Percentiles rank a stretch among this genome's conserved stretches.
phyloP scores from a whole-genome alignment of 805 yeast species.

The Metschnikowia reukaufii region DNA sequence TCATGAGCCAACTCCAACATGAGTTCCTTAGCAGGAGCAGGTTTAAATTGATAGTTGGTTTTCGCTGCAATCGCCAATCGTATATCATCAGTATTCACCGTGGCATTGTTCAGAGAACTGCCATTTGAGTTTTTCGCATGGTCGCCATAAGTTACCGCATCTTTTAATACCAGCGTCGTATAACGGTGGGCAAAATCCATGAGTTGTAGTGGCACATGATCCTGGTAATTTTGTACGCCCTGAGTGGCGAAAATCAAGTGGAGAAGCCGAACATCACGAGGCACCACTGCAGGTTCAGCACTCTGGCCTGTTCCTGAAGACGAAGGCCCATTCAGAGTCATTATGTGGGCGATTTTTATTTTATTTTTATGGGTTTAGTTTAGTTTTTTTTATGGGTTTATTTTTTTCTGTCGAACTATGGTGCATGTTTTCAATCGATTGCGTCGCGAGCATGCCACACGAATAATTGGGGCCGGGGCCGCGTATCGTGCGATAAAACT shows the following conservation, averaged over 20 bases:
- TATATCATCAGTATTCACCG: conserved; percentile 82
- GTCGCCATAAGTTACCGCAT: conserved; percentile 86
- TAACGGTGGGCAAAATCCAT: conserved; percentile 96
- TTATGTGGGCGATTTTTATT: neutral
- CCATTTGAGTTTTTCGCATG: conserved; percentile 54
- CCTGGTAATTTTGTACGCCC: conserved; percentile 88
- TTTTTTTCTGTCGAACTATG: neutral
- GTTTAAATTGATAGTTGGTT: conserved; percentile 94
- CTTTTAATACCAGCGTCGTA: conserved; percentile 82
- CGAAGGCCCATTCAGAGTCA: conserved; percentile 14
- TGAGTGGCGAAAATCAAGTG: conserved; percentile 92
- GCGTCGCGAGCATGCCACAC: too few species aligned
- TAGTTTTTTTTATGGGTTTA: neutral
- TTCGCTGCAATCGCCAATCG: conserved; percentile 91
- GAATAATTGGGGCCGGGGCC: neutral
- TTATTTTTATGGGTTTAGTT: neutral
- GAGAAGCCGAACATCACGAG: conserved; percentile 87
- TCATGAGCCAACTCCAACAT: conserved; percentile 89
- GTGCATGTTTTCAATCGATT: neutral
- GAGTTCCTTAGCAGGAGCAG: conserved; percentile 89
- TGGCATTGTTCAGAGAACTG: conserved; percentile 29
- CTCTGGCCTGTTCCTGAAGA: conserved; percentile 11
- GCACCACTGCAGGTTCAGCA: conserved; percentile 42
- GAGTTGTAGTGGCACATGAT: conserved; percentile 90
- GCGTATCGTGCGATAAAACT: neutral